Conservation (phyloP, 306 rosid genomes). For the Prunus mongolica region DNA sequence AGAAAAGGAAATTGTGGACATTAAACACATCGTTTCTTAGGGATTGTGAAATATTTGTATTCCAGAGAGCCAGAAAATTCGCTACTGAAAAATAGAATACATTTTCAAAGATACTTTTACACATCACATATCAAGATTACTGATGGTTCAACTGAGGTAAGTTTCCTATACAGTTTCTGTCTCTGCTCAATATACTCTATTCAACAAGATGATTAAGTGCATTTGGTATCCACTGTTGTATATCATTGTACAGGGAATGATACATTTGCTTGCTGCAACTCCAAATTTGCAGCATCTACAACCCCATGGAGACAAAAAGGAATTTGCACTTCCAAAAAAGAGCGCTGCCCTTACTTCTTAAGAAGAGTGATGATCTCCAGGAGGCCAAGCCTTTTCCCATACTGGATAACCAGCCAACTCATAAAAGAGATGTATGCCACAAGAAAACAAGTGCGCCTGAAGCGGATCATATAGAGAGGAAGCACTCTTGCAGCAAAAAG, state of each 20-base stretch:
- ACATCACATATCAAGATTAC: slow-evolving; percentile 1
- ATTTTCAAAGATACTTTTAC: neutral
- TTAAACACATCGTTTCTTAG: too few relatives aligned
- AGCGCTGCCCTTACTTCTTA: slow-evolving; percentile 33
- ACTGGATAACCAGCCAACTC: slow-evolving; percentile 63
- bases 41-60: too few relatives aligned
- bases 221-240: neutral
- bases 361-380: slow-evolving; percentile 42
- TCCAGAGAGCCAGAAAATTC: too few relatives aligned
- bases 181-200: neutral
- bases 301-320: neutral
- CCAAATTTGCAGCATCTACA: neutral
- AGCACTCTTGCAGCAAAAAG: slow-evolving; percentile 23
- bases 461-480: slow-evolving; percentile 20
- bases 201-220: slow-evolving; percentile 4
- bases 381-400: slow-evolving; percentile 61
- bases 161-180: slow-evolving; percentile 6
- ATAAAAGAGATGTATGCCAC: slow-evolving; percentile 55
- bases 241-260: slow-evolving; percentile 7
- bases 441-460: slow-evolving; percentile 52
- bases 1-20: too few relatives aligned
- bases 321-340: neutral
- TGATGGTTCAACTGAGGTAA: neutral
- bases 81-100: neutral
- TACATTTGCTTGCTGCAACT: slow-evolving; percentile 2